phyloP scores from a whole-genome alignment of 495 filamentous ascomycete species.

The Penicillium alfredii region DNA sequence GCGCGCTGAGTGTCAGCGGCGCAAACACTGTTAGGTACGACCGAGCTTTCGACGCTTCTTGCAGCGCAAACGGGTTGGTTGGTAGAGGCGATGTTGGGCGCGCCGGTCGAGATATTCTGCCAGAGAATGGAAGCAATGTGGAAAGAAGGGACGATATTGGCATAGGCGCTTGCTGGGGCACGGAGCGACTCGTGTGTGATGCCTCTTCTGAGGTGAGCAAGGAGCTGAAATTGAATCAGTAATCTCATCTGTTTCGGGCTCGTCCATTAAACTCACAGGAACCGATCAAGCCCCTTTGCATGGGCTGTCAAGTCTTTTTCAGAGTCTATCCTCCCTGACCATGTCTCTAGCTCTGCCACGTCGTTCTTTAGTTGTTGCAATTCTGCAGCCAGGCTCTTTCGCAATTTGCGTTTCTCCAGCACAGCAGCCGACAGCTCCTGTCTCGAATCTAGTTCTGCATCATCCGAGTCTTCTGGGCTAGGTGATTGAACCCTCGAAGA shows the following conservation, averaged over 20 bases:
- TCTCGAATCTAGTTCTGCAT: slow-evolving; percentile 2
- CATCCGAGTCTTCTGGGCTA: slow-evolving; percentile 5
- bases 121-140: slow-evolving; percentile 37
- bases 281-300: slow-evolving; percentile 15
- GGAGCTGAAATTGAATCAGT: slow-evolving; percentile 21
- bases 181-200: slow-evolving; percentile 11
- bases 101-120: slow-evolving; percentile 21
- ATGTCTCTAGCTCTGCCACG: slow-evolving; percentile 32
- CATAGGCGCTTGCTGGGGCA: slow-evolving; percentile 7
- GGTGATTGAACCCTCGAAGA: slow-evolving; percentile 17
- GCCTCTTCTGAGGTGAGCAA: slow-evolving; percentile 24
- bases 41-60: slow-evolving; percentile 21
- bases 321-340: slow-evolving; percentile 25
- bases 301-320: slow-evolving; percentile 14
- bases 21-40: slow-evolving; percentile 36
- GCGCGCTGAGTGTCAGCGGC: slow-evolving; percentile 29
- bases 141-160: slow-evolving; percentile 38
- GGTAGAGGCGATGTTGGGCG: slow-evolving; percentile 22
- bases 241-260: neutral
- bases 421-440: slow-evolving; percentile 19
- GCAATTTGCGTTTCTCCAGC: slow-evolving; percentile 27
- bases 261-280: slow-evolving; percentile 26
- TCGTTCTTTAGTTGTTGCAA: slow-evolving; percentile 31
- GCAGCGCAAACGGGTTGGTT: slow-evolving; percentile 34
- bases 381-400: slow-evolving; percentile 27